Percentiles rank a stretch among this genome's conserved stretches.
Conservation (phyloP, 2,329 filamentous ascomycete genomes). For the Emydomyces testavorans region DNA sequence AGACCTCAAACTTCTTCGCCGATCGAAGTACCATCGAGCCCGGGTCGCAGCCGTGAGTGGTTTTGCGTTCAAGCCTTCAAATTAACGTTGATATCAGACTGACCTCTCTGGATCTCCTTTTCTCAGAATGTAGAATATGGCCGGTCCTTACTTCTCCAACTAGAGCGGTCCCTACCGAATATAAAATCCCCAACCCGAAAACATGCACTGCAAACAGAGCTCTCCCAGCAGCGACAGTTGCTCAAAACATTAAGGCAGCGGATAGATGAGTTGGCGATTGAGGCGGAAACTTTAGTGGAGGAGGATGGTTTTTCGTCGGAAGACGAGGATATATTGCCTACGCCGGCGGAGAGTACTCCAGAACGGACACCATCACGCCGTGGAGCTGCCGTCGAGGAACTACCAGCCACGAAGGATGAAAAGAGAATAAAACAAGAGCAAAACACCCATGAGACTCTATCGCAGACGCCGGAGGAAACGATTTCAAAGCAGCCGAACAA, state of each 20-base stretch:
- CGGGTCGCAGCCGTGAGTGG: conserved; percentile 31
- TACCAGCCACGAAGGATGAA: conserved; percentile 4
- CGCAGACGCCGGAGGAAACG: conserved; percentile 6
- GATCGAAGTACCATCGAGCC: conserved; percentile 34
- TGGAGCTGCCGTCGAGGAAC: conserved; percentile 12
- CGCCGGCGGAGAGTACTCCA: conserved; percentile 19
- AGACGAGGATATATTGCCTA: conserved; percentile 22
- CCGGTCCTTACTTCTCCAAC: conserved; percentile 30
- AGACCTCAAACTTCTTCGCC: conserved; percentile 29
- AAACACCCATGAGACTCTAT: background rate
- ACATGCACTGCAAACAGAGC: conserved; percentile 31
- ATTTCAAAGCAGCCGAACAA: background rate
- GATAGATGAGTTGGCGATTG: conserved; percentile 25
- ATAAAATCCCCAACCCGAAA: conserved; percentile 32
- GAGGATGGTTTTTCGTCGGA: conserved; percentile 15
- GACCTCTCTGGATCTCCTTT: background rate
- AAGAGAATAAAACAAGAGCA: background rate
- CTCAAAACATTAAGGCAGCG: conserved; percentile 26
- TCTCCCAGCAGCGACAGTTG: conserved; percentile 29
- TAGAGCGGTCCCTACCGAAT: conserved; percentile 32
- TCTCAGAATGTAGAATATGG: conserved; percentile 38
- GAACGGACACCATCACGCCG: conserved; percentile 2
- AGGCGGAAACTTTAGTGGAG: conserved; percentile 17
- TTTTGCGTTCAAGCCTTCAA: background rate
- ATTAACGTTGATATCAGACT: background rate